Evolutionary conservation across 148 eudicot species (phyloP).

Genomic region (Persicaria maculosa): DNA sequence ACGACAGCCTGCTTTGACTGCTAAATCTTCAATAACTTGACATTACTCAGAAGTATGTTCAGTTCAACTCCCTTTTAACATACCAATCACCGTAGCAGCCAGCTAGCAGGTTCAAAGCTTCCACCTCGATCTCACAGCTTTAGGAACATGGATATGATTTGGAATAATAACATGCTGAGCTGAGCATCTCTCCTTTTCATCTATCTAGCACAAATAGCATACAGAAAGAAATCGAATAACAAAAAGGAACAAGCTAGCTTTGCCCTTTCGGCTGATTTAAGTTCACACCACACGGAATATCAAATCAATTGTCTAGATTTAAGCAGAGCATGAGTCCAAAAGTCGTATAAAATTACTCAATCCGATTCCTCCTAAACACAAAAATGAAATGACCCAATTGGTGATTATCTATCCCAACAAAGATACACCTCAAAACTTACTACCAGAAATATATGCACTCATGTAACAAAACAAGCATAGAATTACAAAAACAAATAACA

Average conservation of each 20-base stretch:
- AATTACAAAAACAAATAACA: constrained; percentile 1
- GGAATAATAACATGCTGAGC: constrained; percentile 69
- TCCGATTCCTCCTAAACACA: no score
- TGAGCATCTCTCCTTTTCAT: constrained; percentile 33
- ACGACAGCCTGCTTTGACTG: constrained; percentile 29
- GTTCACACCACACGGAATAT: background rate
- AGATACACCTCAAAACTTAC: background rate
- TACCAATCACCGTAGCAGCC: constrained; percentile 42
- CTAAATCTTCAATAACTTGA: constrained; percentile 35
- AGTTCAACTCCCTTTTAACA: constrained; percentile 29
- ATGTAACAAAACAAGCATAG: background rate
- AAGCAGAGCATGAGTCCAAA: no score
- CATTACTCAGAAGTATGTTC: constrained; percentile 35
- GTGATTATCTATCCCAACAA: background rate
- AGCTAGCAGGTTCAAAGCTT: constrained; percentile 89
- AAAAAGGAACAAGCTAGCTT: background rate
- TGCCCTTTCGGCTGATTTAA: background rate
- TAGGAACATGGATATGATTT: constrained; percentile 66
- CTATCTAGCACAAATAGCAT: background rate
- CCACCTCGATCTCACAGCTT: constrained; percentile 61
- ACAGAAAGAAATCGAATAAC: background rate
- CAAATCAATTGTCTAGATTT: no score
- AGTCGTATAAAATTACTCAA: no score
- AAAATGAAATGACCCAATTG: background rate
- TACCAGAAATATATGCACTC: background rate